Evolutionary conservation across 352 stramenopile genomes (phyloP).

Genomic region (Peronospora farinosa): DNA sequence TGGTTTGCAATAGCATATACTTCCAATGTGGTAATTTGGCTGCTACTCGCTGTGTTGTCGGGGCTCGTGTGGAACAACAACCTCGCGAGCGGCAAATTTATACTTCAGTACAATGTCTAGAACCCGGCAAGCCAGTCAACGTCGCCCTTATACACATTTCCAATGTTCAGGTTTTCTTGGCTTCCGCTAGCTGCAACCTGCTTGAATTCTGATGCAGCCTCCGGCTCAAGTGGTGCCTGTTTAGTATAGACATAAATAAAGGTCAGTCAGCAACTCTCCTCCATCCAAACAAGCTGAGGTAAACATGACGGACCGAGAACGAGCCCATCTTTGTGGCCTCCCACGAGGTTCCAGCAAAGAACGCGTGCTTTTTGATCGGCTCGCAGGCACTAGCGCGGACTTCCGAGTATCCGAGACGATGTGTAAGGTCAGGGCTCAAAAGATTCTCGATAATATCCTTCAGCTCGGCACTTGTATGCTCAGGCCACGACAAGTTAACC

Average conservation of each 20-base stretch:
- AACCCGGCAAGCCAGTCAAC: conserved; percentile 74
- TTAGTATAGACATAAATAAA: background rate
- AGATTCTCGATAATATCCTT: conserved; percentile 67
- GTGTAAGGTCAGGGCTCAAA: conserved; percentile 46
- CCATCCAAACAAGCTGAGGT: background rate
- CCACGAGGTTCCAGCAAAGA: conserved; percentile 81
- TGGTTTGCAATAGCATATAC: conserved; percentile 26
- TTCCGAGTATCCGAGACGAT: conserved; percentile 51
- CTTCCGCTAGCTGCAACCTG: conserved; percentile 52
- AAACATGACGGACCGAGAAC: conserved; percentile 50
- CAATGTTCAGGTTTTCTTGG: conserved; percentile 62
- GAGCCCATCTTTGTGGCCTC: conserved; percentile 74
- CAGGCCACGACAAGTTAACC: conserved; percentile 66
- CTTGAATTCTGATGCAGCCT: conserved; percentile 64
- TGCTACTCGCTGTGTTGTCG: conserved; percentile 7
- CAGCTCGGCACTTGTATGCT: conserved; percentile 56
- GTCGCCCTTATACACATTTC: conserved; percentile 60
- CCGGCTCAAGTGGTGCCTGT: conserved; percentile 67
- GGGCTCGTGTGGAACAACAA: conserved; percentile 3
- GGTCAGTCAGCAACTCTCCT: conserved; percentile 1
- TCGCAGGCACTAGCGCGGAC: conserved; percentile 55
- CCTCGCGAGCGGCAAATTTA: conserved; percentile 17
- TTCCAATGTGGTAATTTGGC: conserved; percentile 17
- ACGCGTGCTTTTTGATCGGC: conserved; percentile 72
- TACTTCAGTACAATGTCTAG: conserved; percentile 24